A percentile compares a stretch with the other conserved stretches of the same genome.
phyloP scores from a whole-genome alignment of 73 alveolate species.

The Paramecium primaurelia region DNA sequence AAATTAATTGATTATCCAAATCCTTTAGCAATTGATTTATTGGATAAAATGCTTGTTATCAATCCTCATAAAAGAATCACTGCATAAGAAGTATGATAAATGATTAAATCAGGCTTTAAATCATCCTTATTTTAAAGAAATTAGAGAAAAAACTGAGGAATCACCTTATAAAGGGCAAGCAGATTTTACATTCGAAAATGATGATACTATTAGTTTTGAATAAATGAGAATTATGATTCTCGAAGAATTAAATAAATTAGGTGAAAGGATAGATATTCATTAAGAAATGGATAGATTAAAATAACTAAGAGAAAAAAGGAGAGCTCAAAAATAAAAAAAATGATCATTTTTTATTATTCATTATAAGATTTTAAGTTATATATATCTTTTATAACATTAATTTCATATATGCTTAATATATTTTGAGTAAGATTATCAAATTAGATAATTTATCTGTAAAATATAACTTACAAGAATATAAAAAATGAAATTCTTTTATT shows the following conservation, averaged over 20 bases:
- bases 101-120: constrained; percentile 37
- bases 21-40: constrained; percentile 53
- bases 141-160: constrained; percentile 53
- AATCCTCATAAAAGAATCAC: constrained; percentile 58
- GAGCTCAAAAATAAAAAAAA: not conserved
- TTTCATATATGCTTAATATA: no score
- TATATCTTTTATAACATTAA: no score
- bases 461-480: no score
- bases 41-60: constrained; percentile 58
- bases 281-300: constrained; percentile 4
- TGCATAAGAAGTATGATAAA: constrained; percentile 38
- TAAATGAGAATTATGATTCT: constrained; percentile 30
- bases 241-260: constrained; percentile 49
- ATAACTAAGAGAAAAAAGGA: not conserved
- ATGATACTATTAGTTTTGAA: constrained; percentile 37
- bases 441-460: no score
- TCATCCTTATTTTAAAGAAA: constrained; percentile 55
- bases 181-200: constrained; percentile 56
- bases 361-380: not conserved
- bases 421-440: not conserved
- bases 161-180: constrained; percentile 4
- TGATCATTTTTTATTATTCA: not conserved
- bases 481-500: no score
- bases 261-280: constrained; percentile 9
- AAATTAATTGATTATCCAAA: constrained; percentile 27